phyloP scores from a whole-genome alignment of 139 green algal genomes.

The Asterochloris sp. region DNA sequence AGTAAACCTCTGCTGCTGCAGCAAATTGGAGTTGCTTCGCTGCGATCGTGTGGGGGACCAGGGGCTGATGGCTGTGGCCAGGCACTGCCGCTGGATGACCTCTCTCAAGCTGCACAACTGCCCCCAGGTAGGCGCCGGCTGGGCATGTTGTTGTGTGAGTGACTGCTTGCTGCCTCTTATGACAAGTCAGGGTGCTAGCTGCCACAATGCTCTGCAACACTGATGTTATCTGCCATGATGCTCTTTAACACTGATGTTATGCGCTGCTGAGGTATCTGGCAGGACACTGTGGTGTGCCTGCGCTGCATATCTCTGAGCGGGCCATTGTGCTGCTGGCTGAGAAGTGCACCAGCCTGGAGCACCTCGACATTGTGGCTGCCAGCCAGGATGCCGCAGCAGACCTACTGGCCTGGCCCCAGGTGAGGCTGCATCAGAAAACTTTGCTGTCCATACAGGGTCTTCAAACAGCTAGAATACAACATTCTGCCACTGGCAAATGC shows the following conservation, averaged over 20 bases:
- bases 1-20: slow-evolving; percentile 4
- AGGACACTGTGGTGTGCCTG: not conserved
- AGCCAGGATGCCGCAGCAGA: not conserved
- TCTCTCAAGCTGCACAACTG: slow-evolving; percentile 28
- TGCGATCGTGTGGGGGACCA: slow-evolving; percentile 21
- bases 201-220: not conserved
- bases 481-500: not conserved
- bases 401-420: not conserved
- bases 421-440: not conserved
- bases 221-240: not conserved
- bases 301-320: not conserved
- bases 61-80: slow-evolving; percentile 13
- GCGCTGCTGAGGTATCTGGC: not conserved
- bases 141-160: not conserved
- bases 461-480: not conserved
- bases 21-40: slow-evolving; percentile 25
- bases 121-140: slow-evolving; percentile 9
- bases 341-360: slow-evolving; percentile 19
- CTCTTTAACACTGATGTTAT: not conserved
- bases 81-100: slow-evolving; percentile 16
- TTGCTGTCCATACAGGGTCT: not conserved
- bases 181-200: not conserved
- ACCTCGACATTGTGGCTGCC: slow-evolving; percentile 19
- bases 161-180: not conserved
- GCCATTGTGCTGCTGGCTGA: slow-evolving; percentile 26